Conservation (phyloP, 202 grass and related monocot species). For the Zizania palustris region DNA sequence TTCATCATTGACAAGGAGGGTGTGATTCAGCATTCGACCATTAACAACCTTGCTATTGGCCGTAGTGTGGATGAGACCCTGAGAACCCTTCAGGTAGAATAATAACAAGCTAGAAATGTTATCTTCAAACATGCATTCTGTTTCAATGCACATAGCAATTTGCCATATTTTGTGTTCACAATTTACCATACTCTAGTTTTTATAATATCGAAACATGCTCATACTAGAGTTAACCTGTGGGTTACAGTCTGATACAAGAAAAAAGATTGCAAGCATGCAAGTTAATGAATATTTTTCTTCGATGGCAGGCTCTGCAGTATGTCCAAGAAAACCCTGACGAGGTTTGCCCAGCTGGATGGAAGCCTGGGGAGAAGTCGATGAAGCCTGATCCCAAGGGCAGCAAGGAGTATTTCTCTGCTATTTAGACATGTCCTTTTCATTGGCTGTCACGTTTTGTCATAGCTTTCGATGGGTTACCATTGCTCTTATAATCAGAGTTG, state of each 20-base stretch:
- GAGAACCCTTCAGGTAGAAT: constrained; percentile 67
- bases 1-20: constrained; percentile 79
- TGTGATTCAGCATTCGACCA: constrained; percentile 72
- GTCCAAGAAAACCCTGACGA: constrained; percentile 95
- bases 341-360: constrained; percentile 92
- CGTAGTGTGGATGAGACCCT: constrained; percentile 67
- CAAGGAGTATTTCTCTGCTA: constrained; percentile 84
- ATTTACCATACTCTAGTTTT: constrained; percentile 30
- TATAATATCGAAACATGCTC: not conserved
- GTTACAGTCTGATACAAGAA: constrained; percentile 15
- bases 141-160: not conserved
- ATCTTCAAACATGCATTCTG: constrained; percentile 13
- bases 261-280: not conserved
- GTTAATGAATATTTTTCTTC: constrained; percentile 24
- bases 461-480: not conserved
- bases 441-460: constrained; percentile 30
- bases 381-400: constrained; percentile 83
- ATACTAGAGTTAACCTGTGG: constrained; percentile 17
- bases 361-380: constrained; percentile 82
- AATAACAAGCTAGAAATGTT: constrained; percentile 1
- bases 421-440: constrained; percentile 41
- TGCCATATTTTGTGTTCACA: not conserved
- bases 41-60: constrained; percentile 73
- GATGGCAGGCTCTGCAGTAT: constrained; percentile 67
- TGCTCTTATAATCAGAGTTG: constrained; percentile 27